phyloP scores from a whole-genome alignment of 2,329 filamentous ascomycete species.

The Penicillium frequentans region DNA sequence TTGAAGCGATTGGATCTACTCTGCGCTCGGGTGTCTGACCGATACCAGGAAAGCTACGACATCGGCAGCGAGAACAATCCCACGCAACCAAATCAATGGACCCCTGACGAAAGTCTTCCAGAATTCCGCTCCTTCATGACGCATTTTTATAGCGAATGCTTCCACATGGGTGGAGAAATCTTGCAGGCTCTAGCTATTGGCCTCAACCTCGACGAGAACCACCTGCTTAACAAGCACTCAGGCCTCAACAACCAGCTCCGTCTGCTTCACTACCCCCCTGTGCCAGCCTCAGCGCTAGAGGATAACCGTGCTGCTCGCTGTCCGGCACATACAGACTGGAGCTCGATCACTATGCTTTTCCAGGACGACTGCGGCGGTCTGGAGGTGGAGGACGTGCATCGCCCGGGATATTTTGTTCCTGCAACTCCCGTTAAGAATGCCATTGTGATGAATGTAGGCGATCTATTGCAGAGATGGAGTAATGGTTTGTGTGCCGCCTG shows the following conservation, averaged over 20 bases:
- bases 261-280: conserved; percentile 59
- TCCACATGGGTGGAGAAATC: conserved; percentile 44
- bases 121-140: conserved; percentile 51
- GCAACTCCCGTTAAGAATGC: conserved; percentile 42
- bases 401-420: conserved; percentile 42
- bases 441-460: conserved; percentile 52
- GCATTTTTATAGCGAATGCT: conserved; percentile 52
- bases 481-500: conserved; percentile 40
- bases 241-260: conserved; percentile 61
- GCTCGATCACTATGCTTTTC: conserved; percentile 54
- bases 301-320: conserved; percentile 49
- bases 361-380: conserved; percentile 55
- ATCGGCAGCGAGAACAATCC: conserved; percentile 50
- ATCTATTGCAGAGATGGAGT: conserved; percentile 52
- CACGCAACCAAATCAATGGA: conserved; percentile 52
- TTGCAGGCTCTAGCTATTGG: conserved; percentile 50
- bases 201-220: conserved; percentile 47
- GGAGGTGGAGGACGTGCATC: conserved; percentile 49
- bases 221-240: conserved; percentile 52
- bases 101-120: conserved; percentile 46
- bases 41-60: conserved; percentile 52
- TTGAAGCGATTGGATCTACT: background rate
- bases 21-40: background rate
- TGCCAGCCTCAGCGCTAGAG: conserved; percentile 46
- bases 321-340: conserved; percentile 57